Evolutionary conservation across 108 stramenopile species (phyloP).

Genomic region (Cylindrotheca fusiformis): DNA sequence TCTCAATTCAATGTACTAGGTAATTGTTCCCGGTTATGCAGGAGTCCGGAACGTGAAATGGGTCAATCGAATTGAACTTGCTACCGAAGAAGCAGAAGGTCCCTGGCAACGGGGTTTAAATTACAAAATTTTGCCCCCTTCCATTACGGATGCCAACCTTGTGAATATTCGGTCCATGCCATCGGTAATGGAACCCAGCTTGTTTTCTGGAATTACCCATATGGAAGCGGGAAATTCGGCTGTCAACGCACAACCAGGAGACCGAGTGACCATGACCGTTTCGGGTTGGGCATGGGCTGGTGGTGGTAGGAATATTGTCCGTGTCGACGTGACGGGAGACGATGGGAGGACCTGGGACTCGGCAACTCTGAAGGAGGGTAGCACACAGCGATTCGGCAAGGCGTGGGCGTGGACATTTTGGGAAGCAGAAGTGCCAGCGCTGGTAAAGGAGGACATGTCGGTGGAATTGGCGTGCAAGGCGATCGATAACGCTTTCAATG

Average conservation of each 20-base stretch:
- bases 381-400: slow-evolving; percentile 57
- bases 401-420: slow-evolving; percentile 91
- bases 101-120: slow-evolving; percentile 85
- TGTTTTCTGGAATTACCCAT: slow-evolving; percentile 79
- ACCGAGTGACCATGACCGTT: slow-evolving; percentile 56
- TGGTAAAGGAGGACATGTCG: slow-evolving; percentile 53
- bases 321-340: slow-evolving; percentile 80
- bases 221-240: slow-evolving; percentile 23
- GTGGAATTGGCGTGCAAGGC: slow-evolving; percentile 75
- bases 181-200: slow-evolving; percentile 59
- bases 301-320: slow-evolving; percentile 84
- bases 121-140: slow-evolving; percentile 83
- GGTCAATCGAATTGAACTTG: slow-evolving; percentile 66
- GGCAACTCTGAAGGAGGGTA: slow-evolving; percentile 64
- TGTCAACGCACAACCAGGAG: slow-evolving; percentile 45
- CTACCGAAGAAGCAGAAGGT: slow-evolving; percentile 64
- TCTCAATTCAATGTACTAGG: slow-evolving; percentile 4
- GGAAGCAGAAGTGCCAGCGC: slow-evolving; percentile 67
- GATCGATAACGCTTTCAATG: slow-evolving; percentile 76
- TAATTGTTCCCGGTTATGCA: slow-evolving; percentile 94
- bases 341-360: slow-evolving; percentile 65
- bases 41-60: slow-evolving; percentile 84
- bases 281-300: slow-evolving; percentile 86
- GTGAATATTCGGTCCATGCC: slow-evolving; percentile 75
- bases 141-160: slow-evolving; percentile 61